A percentile compares a stretch with the other conserved stretches of the same genome.
Evolutionary conservation across 176 grass and related monocot genomes (phyloP).

Genomic region (Calamus simplicifolius): DNA sequence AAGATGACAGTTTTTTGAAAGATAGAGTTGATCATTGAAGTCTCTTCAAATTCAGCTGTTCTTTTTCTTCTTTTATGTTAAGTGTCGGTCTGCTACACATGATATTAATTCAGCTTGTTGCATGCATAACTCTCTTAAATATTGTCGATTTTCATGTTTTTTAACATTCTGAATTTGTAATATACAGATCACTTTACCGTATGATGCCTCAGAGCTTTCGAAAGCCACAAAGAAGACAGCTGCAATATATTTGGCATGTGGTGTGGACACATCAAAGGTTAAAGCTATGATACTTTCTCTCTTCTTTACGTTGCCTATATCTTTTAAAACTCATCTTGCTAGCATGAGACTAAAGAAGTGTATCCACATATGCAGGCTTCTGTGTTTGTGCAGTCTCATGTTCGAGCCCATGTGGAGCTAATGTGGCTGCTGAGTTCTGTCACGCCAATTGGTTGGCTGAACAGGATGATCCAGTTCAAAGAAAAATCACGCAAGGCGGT

Average conservation of each 20-base stretch:
- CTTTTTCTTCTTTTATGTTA: too few species aligned
- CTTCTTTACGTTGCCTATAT: too few species aligned
- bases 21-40: too few species aligned
- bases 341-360: slow-evolving; percentile 1
- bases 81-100: too few species aligned
- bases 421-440: slow-evolving; percentile 98
- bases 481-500: slow-evolving; percentile 99
- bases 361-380: slow-evolving; percentile 57
- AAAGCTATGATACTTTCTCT: too few species aligned
- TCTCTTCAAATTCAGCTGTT: too few species aligned
- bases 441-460: slow-evolving; percentile 93
- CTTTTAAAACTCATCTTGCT: too few species aligned
- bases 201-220: slow-evolving; percentile 57
- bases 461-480: slow-evolving; percentile 99
- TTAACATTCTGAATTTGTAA: slow-evolving; percentile 4
- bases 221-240: slow-evolving; percentile 96
- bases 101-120: neutral
- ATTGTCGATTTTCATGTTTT: neutral
- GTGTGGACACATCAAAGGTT: slow-evolving; percentile 93
- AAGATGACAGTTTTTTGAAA: too few species aligned
- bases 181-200: slow-evolving; percentile 85
- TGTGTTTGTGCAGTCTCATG: slow-evolving; percentile 95
- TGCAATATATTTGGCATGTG: slow-evolving; percentile 93
- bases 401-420: slow-evolving; percentile 93
- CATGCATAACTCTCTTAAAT: neutral